Base-by-base conservation (phyloP, 2,329 filamentous ascomycete species). In the Penicillium hordei region DNA sequence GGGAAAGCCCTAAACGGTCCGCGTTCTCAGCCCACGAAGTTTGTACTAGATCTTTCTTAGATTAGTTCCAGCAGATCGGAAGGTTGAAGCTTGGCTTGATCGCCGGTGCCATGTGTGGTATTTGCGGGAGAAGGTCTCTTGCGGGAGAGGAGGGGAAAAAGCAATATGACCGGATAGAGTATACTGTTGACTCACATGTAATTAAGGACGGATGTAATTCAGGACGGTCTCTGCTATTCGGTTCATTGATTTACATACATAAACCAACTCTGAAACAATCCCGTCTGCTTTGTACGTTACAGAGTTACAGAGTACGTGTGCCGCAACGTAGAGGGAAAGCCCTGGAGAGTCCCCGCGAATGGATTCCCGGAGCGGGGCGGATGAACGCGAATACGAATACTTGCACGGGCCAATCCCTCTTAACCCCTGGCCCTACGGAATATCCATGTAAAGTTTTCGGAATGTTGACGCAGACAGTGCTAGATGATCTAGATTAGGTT, bases 301-400 rank as follows among this genome's bases (percentile, higher is more conserved):
- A 44, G 43, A 23, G 59, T 60, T 60, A 65, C 23, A 44, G 43
- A 23, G 19, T 50, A 42, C 17, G 19, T 33, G 19, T 48, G 10
- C 12, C 21, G n/a, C 17, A 29, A 29, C 25, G 12, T 21, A 19
- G 9, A 29, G 27, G 25, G 38, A 40, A 25, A 48, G 59, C 29
- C 44, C 27, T 46, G 44, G 27, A 21, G 27, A 48, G 45, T 25
- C 56, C 60, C 62, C 51, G 58, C 49, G 34, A 54, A 57, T 52
- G 43, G 21, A 19, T 36, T 61, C 36, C 19, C 55, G 52, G 64
- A 55, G 63, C 62, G 64, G 65, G 65, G 60, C 64, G 62, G 49
- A 58, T 51, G 48, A 45, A 63, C 52, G 58, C 62, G 59, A 52
- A 52, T 67, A 67, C 64, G 64, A 66, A 60, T 64, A 60, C 44